Percentiles rank a stretch among this genome's conserved stretches.
Evolutionary conservation across 768 basidiomycete genomes (phyloP).

Genomic region (Trametes cingulata): DNA sequence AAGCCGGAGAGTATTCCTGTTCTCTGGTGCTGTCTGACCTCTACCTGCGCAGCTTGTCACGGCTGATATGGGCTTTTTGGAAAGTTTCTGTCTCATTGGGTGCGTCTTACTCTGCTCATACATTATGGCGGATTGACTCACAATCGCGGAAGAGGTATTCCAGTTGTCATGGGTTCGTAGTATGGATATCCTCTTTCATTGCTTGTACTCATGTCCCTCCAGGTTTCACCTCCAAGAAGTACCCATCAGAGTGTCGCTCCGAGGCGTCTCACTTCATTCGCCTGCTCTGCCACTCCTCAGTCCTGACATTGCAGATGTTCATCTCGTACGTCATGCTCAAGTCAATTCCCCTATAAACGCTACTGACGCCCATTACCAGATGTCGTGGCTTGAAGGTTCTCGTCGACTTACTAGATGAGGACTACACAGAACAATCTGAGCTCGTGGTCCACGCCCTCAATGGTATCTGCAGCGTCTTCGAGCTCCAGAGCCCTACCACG

Average conservation of each 20-base stretch:
- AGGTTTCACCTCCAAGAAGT: slow-evolving; percentile 95
- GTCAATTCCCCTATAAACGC: background rate
- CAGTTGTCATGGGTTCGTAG: slow-evolving; percentile 84
- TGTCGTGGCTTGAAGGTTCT: slow-evolving; percentile 94
- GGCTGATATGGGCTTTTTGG: slow-evolving; percentile 80
- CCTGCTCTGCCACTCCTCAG: slow-evolving; percentile 87
- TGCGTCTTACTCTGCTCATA: slow-evolving; percentile 33
- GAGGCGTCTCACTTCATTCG: slow-evolving; percentile 96
- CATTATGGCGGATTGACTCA: background rate
- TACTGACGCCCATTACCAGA: slow-evolving; percentile 38
- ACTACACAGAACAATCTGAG: slow-evolving; percentile 88
- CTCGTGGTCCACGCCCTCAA: slow-evolving; percentile 92
- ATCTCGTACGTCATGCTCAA: slow-evolving; percentile 70
- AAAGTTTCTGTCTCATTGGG: slow-evolving; percentile 94
- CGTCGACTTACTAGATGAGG: slow-evolving; percentile 95
- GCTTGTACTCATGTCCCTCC: background rate
- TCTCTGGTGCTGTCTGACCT: background rate
- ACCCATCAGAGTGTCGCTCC: slow-evolving; percentile 88
- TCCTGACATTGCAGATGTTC: slow-evolving; percentile 97
- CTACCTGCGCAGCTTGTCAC: slow-evolving; percentile 41
- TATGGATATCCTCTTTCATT: background rate
- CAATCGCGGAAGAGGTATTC: slow-evolving; percentile 68
- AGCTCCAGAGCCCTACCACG: slow-evolving; percentile 92
- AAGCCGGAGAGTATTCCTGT: slow-evolving; percentile 17
- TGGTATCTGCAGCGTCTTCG: slow-evolving; percentile 94